These are phyloP conservation scores for Bruguiera parviflora DNA, from an alignment of 345 rosid genomes.

Conservation along the genomic window DNA sequence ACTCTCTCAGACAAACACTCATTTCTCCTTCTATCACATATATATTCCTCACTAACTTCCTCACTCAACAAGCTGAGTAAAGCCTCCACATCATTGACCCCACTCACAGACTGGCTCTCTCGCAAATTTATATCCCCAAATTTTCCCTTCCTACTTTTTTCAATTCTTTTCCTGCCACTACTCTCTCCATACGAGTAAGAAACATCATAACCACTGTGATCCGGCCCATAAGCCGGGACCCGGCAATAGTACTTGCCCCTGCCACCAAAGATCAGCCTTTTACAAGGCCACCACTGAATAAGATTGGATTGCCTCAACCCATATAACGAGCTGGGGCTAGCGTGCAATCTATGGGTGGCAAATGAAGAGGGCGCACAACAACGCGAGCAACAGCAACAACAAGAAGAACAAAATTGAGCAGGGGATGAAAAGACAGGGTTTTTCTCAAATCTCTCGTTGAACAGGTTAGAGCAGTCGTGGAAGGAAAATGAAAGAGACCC, in stretches of 20 bases:
- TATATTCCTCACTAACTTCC: slow-evolving; percentile 44
- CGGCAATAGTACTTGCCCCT: slow-evolving; percentile 26
- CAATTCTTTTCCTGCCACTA: slow-evolving; percentile 24
- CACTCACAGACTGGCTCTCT: slow-evolving; percentile 33
- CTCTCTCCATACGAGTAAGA: slow-evolving; percentile 32
- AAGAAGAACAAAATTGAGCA: slow-evolving; percentile 27
- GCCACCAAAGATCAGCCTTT: slow-evolving; percentile 47
- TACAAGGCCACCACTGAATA: slow-evolving; percentile 57
- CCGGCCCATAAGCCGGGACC: slow-evolving; percentile 35
- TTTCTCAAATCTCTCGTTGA: slow-evolving; percentile 45
- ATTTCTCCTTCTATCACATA: slow-evolving; percentile 28
- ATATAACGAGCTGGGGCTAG: slow-evolving; percentile 43
- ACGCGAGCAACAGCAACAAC: slow-evolving; percentile 34
- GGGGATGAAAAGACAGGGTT: slow-evolving; percentile 24
- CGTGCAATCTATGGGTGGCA: slow-evolving; percentile 33
- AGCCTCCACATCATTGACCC: slow-evolving; percentile 56
- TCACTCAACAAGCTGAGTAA: slow-evolving; percentile 76
- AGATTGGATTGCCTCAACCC: slow-evolving; percentile 72
- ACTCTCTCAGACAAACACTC: slow-evolving; percentile 36
- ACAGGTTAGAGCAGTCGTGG: slow-evolving; percentile 45
- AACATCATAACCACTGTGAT: slow-evolving; percentile 39
- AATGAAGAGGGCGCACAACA: slow-evolving; percentile 32
- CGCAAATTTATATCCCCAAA: slow-evolving; percentile 1
- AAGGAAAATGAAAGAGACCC: slow-evolving; percentile 49
- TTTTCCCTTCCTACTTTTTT: slow-evolving; percentile 23